These are phyloP conservation scores for Coelastrella sp. DNA, from an alignment of 139 green algal genomes.

Conservation along the genomic window DNA sequence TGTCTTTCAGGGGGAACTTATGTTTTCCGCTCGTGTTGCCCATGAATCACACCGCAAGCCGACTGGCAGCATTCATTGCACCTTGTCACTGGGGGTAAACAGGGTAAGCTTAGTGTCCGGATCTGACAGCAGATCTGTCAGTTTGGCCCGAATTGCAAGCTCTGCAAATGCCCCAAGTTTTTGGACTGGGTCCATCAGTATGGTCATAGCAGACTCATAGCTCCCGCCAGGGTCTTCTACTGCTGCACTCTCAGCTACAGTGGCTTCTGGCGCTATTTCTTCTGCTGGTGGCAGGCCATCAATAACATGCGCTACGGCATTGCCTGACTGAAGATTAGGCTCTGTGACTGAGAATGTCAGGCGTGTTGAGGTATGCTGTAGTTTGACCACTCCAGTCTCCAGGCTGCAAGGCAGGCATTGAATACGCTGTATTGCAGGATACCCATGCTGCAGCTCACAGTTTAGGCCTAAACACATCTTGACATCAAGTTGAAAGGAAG, in stretches of 20 bases:
- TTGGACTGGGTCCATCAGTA: constrained; percentile 19
- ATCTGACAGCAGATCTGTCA: background rate
- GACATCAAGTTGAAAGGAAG: no score
- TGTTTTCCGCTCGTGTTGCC: no score
- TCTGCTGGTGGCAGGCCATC: background rate
- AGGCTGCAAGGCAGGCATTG: background rate
- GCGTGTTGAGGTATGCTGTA: constrained; percentile 6
- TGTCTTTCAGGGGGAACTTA: no score
- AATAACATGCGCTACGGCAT: constrained; percentile 17
- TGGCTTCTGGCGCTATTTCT: background rate
- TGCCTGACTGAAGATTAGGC: constrained; percentile 19
- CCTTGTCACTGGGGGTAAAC: constrained; percentile 23
- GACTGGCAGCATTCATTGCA: background rate
- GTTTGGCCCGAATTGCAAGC: background rate
- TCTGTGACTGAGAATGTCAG: background rate
- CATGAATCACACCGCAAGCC: no score
- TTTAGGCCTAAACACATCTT: no score
- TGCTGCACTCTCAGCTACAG: background rate
- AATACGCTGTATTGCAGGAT: background rate
- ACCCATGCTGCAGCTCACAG: no score
- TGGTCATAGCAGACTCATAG: background rate
- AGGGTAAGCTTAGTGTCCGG: background rate
- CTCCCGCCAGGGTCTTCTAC: background rate
- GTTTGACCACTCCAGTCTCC: background rate
- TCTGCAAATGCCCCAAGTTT: constrained; percentile 5